Base-by-base conservation (phyloP, 306 rosid species). In the Rubus idaeus region DNA sequence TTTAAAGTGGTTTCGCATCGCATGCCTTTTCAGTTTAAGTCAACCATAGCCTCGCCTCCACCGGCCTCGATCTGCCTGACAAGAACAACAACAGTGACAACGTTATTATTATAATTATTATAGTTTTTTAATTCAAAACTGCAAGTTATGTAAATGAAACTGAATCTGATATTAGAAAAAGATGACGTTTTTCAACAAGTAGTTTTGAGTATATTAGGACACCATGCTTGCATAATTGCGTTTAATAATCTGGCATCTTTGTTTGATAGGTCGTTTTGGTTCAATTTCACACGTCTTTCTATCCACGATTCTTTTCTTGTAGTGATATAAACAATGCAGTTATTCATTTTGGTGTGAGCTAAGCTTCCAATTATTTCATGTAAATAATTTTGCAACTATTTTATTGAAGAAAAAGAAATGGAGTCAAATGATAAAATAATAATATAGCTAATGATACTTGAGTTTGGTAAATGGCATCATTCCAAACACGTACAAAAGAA, bases 61-160 rank as follows among this genome's bases (percentile, higher is more conserved):
- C 69, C 69, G 70, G 69, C 69, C n/a, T 60, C 46, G 47, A 39
- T 39, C 45, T 23, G 69, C 69, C 58, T 45, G 77, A 16, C 77
- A 74, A 44, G 17, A 26, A 16, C 70, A 26, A 20, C 68, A 40
- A 61, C 17, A 58, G 18, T 73, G 77, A 58, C 53, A 23, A 63
- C 21, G 21, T 39, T 3, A 63, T 16, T 9, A 1, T 63, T 35
- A 5, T 39, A 14, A 10, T 10, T 49, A 49, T 30, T 30, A 30
- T 30, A 12, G 12, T 49, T 6, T 53, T 11, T 16, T 64, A 37
- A 17, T 41, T 40, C 26, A 41, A 41, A 10, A 6, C 51, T 41
- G 50, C 46, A 8, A n/a, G n/a, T 66, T 66, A 66, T 40, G 30
- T 1, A 16, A 13, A 49, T 12, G 35, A 30, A 30, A 30, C 35